phyloP scores from a whole-genome alignment of 352 stramenopile species.

The Chrysophaeum taylorii region DNA sequence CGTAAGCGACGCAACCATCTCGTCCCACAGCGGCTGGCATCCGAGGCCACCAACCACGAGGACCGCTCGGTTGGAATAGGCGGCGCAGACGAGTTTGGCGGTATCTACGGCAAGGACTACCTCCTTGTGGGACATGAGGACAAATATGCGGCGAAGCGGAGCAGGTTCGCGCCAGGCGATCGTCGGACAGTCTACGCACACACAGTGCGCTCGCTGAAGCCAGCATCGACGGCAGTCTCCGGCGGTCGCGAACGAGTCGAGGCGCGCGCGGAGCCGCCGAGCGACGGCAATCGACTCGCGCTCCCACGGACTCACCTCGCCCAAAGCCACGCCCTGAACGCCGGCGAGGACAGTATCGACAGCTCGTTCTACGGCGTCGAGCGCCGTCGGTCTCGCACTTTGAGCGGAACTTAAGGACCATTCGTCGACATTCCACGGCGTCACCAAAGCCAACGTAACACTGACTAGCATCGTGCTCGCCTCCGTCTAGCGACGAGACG shows the following conservation, averaged over 20 bases:
- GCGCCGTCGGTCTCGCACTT: background rate
- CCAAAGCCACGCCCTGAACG: background rate
- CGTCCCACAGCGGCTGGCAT: background rate
- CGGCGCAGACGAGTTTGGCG: background rate
- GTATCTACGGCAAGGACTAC: background rate
- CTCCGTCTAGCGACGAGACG: too few relatives aligned
- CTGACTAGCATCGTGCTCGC: too few relatives aligned
- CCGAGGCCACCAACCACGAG: background rate
- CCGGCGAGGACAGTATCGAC: background rate
- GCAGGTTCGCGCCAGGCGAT: background rate
- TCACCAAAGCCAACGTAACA: too few relatives aligned
- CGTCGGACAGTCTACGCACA: background rate
- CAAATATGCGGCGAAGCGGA: background rate
- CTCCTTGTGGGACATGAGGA: conserved; percentile 8
- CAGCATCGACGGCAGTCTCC: background rate
- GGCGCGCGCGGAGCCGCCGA: background rate
- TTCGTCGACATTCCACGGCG: too few relatives aligned
- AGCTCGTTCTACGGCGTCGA: background rate
- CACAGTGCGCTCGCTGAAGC: conserved; percentile 2
- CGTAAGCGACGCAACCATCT: background rate
- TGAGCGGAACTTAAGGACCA: too few relatives aligned
- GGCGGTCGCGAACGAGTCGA: background rate
- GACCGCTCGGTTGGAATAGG: background rate
- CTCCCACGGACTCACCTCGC: background rate
- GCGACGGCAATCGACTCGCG: background rate